Base-by-base conservation (phyloP, 1,284 basidiomycete genomes). In the Ustilago tritici region DNA sequence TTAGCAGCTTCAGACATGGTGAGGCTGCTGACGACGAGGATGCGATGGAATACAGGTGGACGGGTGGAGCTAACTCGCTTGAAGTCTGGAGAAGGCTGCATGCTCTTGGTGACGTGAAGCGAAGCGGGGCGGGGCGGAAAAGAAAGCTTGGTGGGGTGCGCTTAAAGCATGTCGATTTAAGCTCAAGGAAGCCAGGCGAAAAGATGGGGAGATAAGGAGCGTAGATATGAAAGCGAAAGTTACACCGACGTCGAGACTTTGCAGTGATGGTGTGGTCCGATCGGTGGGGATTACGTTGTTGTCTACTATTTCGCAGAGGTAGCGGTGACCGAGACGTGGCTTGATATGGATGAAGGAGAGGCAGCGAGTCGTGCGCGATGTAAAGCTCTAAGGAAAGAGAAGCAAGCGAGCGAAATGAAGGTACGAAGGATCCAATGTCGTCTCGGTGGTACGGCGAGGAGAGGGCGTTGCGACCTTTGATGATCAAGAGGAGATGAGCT, bases 1-100 rank as follows among this genome's bases (percentile, higher is more conserved):
- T 63, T 67, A 40, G 55, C 17, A 3, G 52, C 35, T 31, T 68
- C 74, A 1, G 69, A 50, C 74, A 76, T 76, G 61, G 28, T 61
- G 58, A 17, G 4, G 19, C 15, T 19, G 46, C 15, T 58, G 56
- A 17, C 7, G 12, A 19, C 28, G 19, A 19, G 9, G 36, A 17
- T 61, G 47, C 19, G 19, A 40, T 54, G 11, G 59, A 35, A 31
- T 31, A 19, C n/a, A 19, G 35, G 17, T 47, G n/a, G 17, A 38
- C 43, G 50, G 17, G 19, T 34, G 40, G 40, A 46, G 19, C n/a
- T 28, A 28, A 28, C 23, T 28, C 23, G 23, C 23, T 46, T 23
- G 43, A 46, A 15, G 43, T 23, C 43, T 10, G 8, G 7, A 46
- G 43, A 46, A 7, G 43, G 19, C 43, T 19, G 43, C 43, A 46